Evolutionary conservation across 2,329 filamentous ascomycete genomes (phyloP), one percentile per base, ranked within the genome.

Genomic region (Clarireedia sp.): DNA sequence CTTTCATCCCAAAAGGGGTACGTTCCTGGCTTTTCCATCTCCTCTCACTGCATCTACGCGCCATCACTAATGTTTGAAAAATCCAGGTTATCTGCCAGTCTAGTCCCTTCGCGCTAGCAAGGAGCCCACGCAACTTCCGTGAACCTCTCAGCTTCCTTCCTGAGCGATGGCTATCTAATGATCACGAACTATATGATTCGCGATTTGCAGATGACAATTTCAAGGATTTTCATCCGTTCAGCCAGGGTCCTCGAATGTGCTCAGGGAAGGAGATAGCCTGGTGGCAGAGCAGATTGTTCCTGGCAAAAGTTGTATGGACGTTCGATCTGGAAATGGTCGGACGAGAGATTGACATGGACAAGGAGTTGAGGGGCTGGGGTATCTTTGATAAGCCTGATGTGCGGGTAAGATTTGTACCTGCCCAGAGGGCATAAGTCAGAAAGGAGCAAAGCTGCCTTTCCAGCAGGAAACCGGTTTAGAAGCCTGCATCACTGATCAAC

Each of bases 201-300:
- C n/a, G 8, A 36, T 48, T 21, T n/a, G n/a, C 33, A n/a, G 21
- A 36, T 17, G 45, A 48, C 36, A 37, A 48, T 41, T 12, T 51
- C 5, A 54, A 51, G 24, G 40, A 16, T 7, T 44, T 54, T 9
- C 40, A 36, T 10, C 46, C 50, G 7, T 59, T 59, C 40, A 37
- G 44, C 48, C 36, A 49, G 12, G 52, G 58, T 21, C 55, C 55
- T 8, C 55, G 58, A 51, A 16, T 26, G 14, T 57, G 58, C 48
- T 21, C 44, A 12, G 48, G 52, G n/a, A 53, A n/a, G 16, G 61
- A 45, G 21, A 29, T 59, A 6, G 54, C 54, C 21, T 59, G 49
- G 64, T 53, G 51, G 37, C 47, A 69, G 55, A 38, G 63, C 24
- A 59, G 50, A 3, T 21, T 68, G 23, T 57, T 62, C 1, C n/a